Base-by-base conservation (phyloP, 257 asterid species). In the Handroanthus guayacan region DNA sequence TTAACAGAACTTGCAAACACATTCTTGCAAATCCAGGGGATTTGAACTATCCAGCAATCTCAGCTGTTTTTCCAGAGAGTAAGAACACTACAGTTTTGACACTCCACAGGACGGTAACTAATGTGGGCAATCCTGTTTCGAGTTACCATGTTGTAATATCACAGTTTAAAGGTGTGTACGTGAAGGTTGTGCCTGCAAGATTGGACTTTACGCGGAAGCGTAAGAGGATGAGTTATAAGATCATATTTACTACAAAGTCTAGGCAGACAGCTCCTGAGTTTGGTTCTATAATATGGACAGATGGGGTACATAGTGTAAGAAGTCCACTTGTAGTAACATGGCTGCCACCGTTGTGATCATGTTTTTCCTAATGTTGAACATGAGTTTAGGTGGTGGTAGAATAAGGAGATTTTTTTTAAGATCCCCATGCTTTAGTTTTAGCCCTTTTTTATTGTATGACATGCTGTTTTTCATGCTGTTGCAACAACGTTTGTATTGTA, bases 1-100 rank as follows among this genome's bases (percentile, higher is more conserved):
- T 90, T 45, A 84, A 86, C 71, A 82, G 94, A 72, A 84, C 78
- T 3, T 95, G 97, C 82, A 64, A 72, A 3, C 83, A 77, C 60
- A 0, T 80, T 6, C 77, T 85, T 20, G 78, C 82, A 0, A 83
- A 63, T 60, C 75, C 92, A 0, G 97, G 96, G 44, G 96, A 87
- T 36, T 73, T 95, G 80, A 95, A 95, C 73, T 95, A 95, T 67
- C 98, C 97, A 0, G 97, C 98, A 2, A 84, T 93, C 12, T 95
- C 97, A 0, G 88, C 88, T 0, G 89, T 93, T 3, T 87, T 93
- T 25, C 86, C 93, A 1, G 96, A 89, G 74, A 78, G 14, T 4
- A 5, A 25, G 0, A 91, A 83, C 8, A 47, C 45, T 1, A 73
- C 93, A 0, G 75, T 74, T 12, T 10, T 89, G 74, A 85, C 87